Base-by-base conservation (phyloP, 140 eudicot species). In the Anethum foeniculum region DNA sequence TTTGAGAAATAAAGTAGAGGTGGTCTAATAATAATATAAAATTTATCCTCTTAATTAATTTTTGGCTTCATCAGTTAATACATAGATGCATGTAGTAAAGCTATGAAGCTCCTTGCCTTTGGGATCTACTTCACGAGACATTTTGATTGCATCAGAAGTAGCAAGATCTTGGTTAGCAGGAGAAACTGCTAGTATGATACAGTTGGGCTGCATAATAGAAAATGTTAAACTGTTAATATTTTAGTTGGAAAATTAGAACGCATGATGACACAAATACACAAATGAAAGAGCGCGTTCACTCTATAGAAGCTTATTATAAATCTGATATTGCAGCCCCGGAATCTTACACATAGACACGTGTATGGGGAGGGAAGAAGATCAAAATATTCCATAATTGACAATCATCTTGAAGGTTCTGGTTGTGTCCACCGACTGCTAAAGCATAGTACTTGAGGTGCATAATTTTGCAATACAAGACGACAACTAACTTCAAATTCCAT, bases 81-180 rank as follows among this genome's bases (percentile, higher is more conserved):
- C 34, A 72, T 19, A 72, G 18, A n/a, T 38, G 13, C 4, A 30
- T 41, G 72, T 12, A 58, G 52, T 7, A 58, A 39, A 15, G 43
- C 4, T 39, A 39, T 13, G 47, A 75, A 71, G 49, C 12, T 46
- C 38, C 25, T 49, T 82, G 91, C 99, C 99, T 91, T 88, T 92
- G 25, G 99, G 99, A 85, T 95, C 99, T 60, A 95, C 97, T 84
- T 95, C 99, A 84, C 99, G 97, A 36, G 99, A 87, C 79, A 95
- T 89, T 87, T 95, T 95, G 62, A 95, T 95, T 46, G 99, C 99
- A 86, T 95, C 99, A 0, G 99, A 95, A 7, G 99, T 95, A 62
- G 99, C 99, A 76, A 95, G 97, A 89, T 95, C 99, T 85, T 95
- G 99, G 78, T 95, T 95, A 78, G 99, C 99, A 74, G 99, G 99